A percentile compares a stretch with the other conserved stretches of the same genome.
These are phyloP conservation scores for Luvunga scandens DNA, from an alignment of 345 rosid species.

Conservation along the genomic window DNA sequence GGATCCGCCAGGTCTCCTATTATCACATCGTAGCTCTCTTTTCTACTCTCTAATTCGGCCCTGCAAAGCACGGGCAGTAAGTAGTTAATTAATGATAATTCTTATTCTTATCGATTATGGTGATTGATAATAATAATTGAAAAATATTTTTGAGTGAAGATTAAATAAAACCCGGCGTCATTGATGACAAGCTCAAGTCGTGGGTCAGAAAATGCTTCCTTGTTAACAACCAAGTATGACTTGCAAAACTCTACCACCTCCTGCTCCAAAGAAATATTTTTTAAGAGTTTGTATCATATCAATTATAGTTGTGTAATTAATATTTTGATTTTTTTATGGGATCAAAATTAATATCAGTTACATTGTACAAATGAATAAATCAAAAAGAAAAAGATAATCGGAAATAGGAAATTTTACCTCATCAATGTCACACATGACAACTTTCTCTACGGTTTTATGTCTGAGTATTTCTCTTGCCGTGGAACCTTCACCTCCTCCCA, in stretches of 20 bases:
- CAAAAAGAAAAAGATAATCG: background rate
- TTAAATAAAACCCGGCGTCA: conserved; percentile 44
- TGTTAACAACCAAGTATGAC: conserved; percentile 43
- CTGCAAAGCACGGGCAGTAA: conserved; percentile 17
- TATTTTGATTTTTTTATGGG: too few relatives aligned
- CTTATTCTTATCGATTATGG: background rate
- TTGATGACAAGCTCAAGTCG: conserved; percentile 54
- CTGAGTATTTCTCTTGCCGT: conserved; percentile 61
- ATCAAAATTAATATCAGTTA: too few relatives aligned
- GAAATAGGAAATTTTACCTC: conserved; percentile 30
- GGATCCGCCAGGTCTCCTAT: conserved; percentile 74
- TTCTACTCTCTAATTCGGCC: conserved; percentile 47
- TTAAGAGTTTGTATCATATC: too few relatives aligned
- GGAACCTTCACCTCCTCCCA: conserved; percentile 82
- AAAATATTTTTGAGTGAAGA: background rate
- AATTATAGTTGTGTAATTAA: too few relatives aligned
- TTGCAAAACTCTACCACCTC: conserved; percentile 70
- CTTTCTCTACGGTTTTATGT: conserved; percentile 46
- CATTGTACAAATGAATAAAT: too few relatives aligned
- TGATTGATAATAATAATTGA: background rate
- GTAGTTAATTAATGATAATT: background rate
- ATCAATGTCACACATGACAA: conserved; percentile 66
- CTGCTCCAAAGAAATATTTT: conserved; percentile 26
- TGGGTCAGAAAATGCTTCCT: conserved; percentile 47
- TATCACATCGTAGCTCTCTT: conserved; percentile 49